phyloP scores from a whole-genome alignment of 108 stramenopile species.

The Schizochytrium sp. region DNA sequence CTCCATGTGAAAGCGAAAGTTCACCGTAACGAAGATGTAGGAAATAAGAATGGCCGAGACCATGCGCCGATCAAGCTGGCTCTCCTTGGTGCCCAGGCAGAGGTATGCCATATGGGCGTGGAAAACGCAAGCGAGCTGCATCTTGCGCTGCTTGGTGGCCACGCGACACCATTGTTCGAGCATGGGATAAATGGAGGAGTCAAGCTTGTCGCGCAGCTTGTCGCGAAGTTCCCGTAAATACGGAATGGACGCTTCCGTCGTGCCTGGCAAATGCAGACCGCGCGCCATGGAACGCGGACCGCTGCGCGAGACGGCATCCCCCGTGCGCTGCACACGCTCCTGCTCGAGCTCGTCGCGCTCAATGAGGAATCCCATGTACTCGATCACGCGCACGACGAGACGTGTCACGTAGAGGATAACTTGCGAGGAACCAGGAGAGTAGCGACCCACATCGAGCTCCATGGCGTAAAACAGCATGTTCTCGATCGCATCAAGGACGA shows the following conservation, averaged over 20 bases:
- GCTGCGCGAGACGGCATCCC: neutral
- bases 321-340: neutral
- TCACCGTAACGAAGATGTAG: constrained; percentile 92
- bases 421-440: constrained; percentile 14
- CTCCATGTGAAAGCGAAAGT: constrained; percentile 89
- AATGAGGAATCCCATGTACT: constrained; percentile 75
- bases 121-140: constrained; percentile 73
- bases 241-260: neutral
- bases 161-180: constrained; percentile 87
- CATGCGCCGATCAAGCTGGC: constrained; percentile 77
- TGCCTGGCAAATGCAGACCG: neutral
- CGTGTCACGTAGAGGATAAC: constrained; percentile 84
- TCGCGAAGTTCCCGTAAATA: neutral
- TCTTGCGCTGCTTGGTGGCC: constrained; percentile 54
- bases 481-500: constrained; percentile 65
- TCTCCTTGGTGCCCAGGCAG: constrained; percentile 84
- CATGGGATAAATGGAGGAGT: constrained; percentile 63
- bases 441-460: constrained; percentile 65
- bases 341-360: constrained; percentile 31
- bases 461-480: constrained; percentile 82
- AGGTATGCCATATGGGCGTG: constrained; percentile 93
- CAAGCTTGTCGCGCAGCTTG: neutral
- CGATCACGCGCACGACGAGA: constrained; percentile 84
- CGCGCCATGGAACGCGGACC: neutral
- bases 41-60: constrained; percentile 82